Evolutionary conservation across 1,139 yeast species (phyloP).

Genomic region (Geotrichum fermentans): DNA sequence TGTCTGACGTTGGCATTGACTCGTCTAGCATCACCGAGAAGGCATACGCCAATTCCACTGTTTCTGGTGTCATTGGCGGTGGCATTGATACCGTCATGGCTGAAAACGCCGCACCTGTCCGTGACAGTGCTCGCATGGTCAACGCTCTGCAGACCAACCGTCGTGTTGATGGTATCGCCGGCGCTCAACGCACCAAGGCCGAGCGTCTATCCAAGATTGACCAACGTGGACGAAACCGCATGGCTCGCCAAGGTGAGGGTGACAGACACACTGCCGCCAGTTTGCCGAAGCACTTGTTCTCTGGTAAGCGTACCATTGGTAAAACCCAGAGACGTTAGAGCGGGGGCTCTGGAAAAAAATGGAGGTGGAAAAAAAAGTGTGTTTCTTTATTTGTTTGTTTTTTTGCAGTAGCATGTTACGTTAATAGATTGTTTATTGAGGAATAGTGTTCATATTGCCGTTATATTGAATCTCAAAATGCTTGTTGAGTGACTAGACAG

Average conservation of each 20-base stretch:
- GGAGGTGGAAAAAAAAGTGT: background rate
- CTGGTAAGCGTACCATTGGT: slow-evolving; percentile 96
- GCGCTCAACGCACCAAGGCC: slow-evolving; percentile 77
- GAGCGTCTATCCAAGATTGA: slow-evolving; percentile 82
- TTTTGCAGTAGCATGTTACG: background rate
- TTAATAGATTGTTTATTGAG: slow-evolving; percentile 1
- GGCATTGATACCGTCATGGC: slow-evolving; percentile 76
- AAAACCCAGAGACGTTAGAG: slow-evolving; percentile 56
- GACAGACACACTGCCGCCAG: slow-evolving; percentile 86
- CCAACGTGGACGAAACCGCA: slow-evolving; percentile 89
- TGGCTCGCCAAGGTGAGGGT: slow-evolving; percentile 92
- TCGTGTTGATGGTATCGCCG: slow-evolving; percentile 78
- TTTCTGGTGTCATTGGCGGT: slow-evolving; percentile 40
- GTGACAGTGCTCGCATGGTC: slow-evolving; percentile 40
- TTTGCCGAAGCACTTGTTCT: slow-evolving; percentile 87
- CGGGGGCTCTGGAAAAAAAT: background rate
- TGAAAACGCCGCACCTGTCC: slow-evolving; percentile 36
- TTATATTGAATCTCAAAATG: no score
- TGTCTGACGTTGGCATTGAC: slow-evolving; percentile 88
- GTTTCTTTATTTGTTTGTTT: background rate
- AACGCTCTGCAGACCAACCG: slow-evolving; percentile 68
- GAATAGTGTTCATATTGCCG: no score
- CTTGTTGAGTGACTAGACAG: no score
- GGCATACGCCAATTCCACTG: slow-evolving; percentile 39
- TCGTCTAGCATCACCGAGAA: slow-evolving; percentile 50